phyloP scores from a whole-genome alignment of 2,329 filamentous ascomycete species.

The Alternaria alternata region DNA sequence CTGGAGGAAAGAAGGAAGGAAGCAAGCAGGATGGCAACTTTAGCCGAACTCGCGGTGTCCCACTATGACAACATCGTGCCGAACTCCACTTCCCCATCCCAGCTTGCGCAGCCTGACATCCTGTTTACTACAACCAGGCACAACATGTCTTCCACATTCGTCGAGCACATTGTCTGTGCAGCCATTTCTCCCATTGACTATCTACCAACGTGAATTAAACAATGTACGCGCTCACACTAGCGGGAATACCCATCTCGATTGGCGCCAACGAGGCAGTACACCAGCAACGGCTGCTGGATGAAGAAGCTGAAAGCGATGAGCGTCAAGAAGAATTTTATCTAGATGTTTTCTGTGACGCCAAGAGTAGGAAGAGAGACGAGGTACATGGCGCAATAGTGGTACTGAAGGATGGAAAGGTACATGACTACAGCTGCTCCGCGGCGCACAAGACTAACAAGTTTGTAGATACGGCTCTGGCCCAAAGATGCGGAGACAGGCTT shows the following conservation, averaged over 20 bases:
- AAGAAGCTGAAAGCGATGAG: conserved; percentile 57
- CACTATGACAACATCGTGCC: conserved; percentile 39
- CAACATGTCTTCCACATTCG: conserved; percentile 12
- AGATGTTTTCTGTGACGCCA: conserved; percentile 56
- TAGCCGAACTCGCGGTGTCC: conserved; percentile 19
- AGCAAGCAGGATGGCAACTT: not conserved
- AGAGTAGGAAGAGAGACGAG: conserved; percentile 48
- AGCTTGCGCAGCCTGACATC: conserved; percentile 15
- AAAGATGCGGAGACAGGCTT: conserved; percentile 44
- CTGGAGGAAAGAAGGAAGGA: not conserved
- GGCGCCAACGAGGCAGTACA: conserved; percentile 61
- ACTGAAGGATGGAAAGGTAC: conserved; percentile 56
- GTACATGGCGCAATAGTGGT: conserved; percentile 56
- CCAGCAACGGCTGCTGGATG: conserved; percentile 58
- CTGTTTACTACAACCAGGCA: conserved; percentile 15
- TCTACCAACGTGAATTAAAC: not conserved
- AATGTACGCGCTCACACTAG: conserved; percentile 48
- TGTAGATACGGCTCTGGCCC: conserved; percentile 48
- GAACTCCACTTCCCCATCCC: conserved; percentile 20
- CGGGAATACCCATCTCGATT: conserved; percentile 57
- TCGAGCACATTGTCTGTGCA: not conserved
- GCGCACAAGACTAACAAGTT: not conserved
- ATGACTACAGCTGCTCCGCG: not conserved
- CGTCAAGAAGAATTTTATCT: conserved; percentile 61
- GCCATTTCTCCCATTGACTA: not conserved